These are phyloP conservation scores for Xylariaceae sp. DNA, from an alignment of 2,329 filamentous ascomycete species.

Conservation along the genomic window DNA sequence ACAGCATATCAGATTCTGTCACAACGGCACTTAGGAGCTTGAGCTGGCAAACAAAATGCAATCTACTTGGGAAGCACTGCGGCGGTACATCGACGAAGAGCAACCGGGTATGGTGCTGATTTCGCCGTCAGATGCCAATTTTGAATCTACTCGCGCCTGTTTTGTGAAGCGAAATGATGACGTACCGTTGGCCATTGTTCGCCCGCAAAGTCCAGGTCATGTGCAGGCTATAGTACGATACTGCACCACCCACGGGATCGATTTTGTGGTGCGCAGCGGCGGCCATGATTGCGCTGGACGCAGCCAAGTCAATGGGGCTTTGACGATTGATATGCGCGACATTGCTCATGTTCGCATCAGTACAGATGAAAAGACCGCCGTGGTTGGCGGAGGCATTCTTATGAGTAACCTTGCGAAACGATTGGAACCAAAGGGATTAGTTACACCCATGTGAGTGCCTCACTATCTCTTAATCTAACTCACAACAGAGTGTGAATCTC, in stretches of 20 bases:
- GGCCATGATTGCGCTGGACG: constrained; percentile 37
- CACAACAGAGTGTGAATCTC: too few relatives aligned
- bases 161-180: constrained; percentile 12
- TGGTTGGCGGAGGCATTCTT: constrained; percentile 37
- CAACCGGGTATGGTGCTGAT: neutral
- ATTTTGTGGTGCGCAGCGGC: constrained; percentile 31
- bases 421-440: constrained; percentile 30
- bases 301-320: constrained; percentile 28
- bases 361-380: constrained; percentile 27
- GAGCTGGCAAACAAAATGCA: too few relatives aligned
- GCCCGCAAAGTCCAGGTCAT: constrained; percentile 21
- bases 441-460: constrained; percentile 26
- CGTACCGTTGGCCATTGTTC: constrained; percentile 18
- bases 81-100: constrained; percentile 1
- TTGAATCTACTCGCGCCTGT: constrained; percentile 19
- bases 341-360: constrained; percentile 32
- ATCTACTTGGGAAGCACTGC: too few relatives aligned
- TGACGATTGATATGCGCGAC: constrained; percentile 39
- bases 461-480: too few relatives aligned
- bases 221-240: constrained; percentile 20
- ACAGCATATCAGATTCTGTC: too few relatives aligned
- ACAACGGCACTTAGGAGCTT: too few relatives aligned
- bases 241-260: constrained; percentile 19
- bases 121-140: too few relatives aligned
- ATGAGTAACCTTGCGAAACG: constrained; percentile 25